These are phyloP conservation scores for Russula foetens DNA, from an alignment of 768 basidiomycete genomes.

Conservation along the genomic window DNA sequence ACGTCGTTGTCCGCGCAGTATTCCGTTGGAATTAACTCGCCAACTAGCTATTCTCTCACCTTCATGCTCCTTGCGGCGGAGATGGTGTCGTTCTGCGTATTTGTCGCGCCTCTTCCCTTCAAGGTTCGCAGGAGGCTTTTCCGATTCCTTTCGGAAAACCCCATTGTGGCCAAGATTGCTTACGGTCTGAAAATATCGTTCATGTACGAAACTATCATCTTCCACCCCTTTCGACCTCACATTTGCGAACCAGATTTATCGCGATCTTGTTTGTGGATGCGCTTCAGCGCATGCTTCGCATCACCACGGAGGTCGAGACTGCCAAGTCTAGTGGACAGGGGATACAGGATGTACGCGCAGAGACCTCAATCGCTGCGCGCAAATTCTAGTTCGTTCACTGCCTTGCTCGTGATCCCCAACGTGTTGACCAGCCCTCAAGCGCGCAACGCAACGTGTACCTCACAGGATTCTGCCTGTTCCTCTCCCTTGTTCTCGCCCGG, in stretches of 20 bases:
- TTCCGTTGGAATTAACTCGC: not conserved
- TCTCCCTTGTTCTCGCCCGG: slow-evolving; percentile 89
- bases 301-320: slow-evolving; percentile 61
- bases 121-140: slow-evolving; percentile 62
- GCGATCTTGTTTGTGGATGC: slow-evolving; percentile 86
- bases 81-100: slow-evolving; percentile 79
- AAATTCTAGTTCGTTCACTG: slow-evolving; percentile 75
- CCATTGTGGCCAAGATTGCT: slow-evolving; percentile 72
- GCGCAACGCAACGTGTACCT: slow-evolving; percentile 89
- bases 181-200: slow-evolving; percentile 93
- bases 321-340: slow-evolving; percentile 49
- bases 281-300: slow-evolving; percentile 84
- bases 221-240: not conserved
- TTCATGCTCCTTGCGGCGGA: slow-evolving; percentile 76
- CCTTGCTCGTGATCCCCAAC: not conserved
- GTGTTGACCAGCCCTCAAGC: slow-evolving; percentile 31
- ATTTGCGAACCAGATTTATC: slow-evolving; percentile 51
- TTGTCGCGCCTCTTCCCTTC: slow-evolving; percentile 84
- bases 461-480: slow-evolving; percentile 90
- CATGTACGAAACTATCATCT: slow-evolving; percentile 52
- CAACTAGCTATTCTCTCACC: slow-evolving; percentile 68
- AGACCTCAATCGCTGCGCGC: slow-evolving; percentile 84
- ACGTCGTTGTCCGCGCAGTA: slow-evolving; percentile 15
- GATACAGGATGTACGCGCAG: slow-evolving; percentile 57
- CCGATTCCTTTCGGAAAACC: slow-evolving; percentile 58